Percentiles rank a stretch among this genome's conserved stretches.
Conservation (phyloP, 345 rosid species). For the Pistacia atlantica region DNA sequence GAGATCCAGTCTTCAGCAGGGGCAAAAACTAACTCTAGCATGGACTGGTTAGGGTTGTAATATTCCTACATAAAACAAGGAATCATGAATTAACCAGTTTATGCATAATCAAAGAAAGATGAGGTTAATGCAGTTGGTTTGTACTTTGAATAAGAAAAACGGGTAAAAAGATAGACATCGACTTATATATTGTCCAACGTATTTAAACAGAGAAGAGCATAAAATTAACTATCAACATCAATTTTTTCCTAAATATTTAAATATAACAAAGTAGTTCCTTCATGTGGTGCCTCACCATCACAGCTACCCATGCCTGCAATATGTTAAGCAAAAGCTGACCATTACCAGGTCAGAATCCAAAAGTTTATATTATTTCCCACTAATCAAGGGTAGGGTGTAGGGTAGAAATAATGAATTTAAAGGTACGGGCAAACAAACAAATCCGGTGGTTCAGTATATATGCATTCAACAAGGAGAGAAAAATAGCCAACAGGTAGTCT, state of each 20-base stretch:
- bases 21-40: constrained; percentile 96
- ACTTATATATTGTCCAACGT: no score
- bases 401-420: background rate
- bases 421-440: background rate
- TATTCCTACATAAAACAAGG: constrained; percentile 58
- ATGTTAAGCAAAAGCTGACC: background rate
- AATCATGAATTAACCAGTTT: background rate
- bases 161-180: background rate
- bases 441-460: background rate
- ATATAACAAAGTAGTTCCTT: background rate
- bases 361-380: background rate
- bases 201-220: background rate
- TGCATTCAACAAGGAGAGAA: constrained; percentile 13
- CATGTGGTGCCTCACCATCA: background rate
- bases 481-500: background rate
- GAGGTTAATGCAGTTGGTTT: constrained; percentile 10
- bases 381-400: background rate
- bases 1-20: constrained; percentile 98
- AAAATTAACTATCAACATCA: background rate
- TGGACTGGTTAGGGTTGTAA: constrained; percentile 82
- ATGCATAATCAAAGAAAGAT: background rate
- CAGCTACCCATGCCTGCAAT: background rate
- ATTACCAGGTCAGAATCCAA: background rate
- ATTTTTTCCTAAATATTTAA: no score
- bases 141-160: background rate